Conservation (phyloP, 1,284 basidiomycete genomes). For the Rhodotorula sp. region DNA sequence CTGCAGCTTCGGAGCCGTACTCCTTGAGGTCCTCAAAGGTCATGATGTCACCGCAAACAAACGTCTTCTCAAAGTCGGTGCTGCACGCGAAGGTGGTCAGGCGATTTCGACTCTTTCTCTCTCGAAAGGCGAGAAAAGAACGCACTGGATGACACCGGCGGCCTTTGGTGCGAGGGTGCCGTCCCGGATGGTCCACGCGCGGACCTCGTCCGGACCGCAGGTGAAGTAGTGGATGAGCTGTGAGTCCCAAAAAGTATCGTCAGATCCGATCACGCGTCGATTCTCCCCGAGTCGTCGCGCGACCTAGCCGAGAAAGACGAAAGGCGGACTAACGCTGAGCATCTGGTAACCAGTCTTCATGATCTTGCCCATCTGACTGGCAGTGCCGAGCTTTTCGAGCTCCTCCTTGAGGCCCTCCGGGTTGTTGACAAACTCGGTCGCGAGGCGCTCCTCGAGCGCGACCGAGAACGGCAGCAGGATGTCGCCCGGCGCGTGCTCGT, state of each 20-base stretch:
- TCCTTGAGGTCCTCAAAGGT: slow-evolving; percentile 86
- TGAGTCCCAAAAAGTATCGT: not conserved
- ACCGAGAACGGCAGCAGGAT: slow-evolving; percentile 96
- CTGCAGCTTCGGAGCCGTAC: slow-evolving; percentile 81
- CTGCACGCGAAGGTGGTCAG: slow-evolving; percentile 49
- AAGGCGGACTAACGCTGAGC: slow-evolving; percentile 64
- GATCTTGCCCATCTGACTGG: slow-evolving; percentile 80
- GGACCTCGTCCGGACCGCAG: slow-evolving; percentile 92
- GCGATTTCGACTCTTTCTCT: too few relatives aligned
- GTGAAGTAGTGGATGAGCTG: slow-evolving; percentile 95
- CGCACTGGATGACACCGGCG: slow-evolving; percentile 96
- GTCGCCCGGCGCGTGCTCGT: slow-evolving; percentile 94
- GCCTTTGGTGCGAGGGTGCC: slow-evolving; percentile 95
- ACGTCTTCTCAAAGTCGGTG: slow-evolving; percentile 95
- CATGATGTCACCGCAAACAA: slow-evolving; percentile 99
- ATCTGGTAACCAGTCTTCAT: slow-evolving; percentile 85
- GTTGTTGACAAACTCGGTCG: slow-evolving; percentile 62
- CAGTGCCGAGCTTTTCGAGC: slow-evolving; percentile 69
- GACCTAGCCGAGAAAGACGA: too few relatives aligned
- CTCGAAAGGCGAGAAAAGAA: slow-evolving; percentile 32
- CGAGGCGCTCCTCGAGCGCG: slow-evolving; percentile 87
- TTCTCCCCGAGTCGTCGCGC: too few relatives aligned
- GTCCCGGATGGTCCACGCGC: slow-evolving; percentile 95
- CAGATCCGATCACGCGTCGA: not conserved
- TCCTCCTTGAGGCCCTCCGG: slow-evolving; percentile 61